phyloP scores from a whole-genome alignment of 2,329 filamentous ascomycete genomes.

The Cercospora sp. region DNA sequence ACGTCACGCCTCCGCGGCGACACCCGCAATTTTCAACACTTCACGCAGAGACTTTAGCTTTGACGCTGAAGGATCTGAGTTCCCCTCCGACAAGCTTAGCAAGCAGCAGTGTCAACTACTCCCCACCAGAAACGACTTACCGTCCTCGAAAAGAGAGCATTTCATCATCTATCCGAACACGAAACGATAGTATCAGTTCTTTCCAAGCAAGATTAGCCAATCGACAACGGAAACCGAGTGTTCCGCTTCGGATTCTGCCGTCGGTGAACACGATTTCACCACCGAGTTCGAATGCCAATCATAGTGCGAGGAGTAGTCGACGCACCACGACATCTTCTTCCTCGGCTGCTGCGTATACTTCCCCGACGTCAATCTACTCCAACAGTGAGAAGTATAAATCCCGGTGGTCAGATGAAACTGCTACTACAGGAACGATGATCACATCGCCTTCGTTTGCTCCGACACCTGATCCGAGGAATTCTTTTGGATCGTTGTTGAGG shows the following conservation, averaged over 20 bases:
- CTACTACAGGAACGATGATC: conserved; percentile 19
- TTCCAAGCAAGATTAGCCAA: conserved; percentile 19
- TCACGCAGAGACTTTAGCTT: neutral
- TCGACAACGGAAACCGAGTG: conserved; percentile 11
- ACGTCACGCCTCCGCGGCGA: conserved; percentile 26
- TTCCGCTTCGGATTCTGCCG: conserved; percentile 25
- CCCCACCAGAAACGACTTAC: conserved; percentile 27
- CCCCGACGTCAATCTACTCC: neutral
- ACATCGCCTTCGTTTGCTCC: conserved; percentile 26
- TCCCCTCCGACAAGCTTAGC: neutral
- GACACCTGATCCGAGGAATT: conserved; percentile 26
- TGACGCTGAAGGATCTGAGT: neutral
- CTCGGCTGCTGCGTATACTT: conserved; percentile 14
- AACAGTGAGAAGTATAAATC: neutral
- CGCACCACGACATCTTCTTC: neutral
- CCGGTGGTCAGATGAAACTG: conserved; percentile 37
- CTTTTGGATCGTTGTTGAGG: conserved; percentile 30
- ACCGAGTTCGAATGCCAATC: neutral
- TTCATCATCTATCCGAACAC: conserved; percentile 29
- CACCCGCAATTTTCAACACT: conserved; percentile 3
- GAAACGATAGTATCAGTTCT: conserved; percentile 33
- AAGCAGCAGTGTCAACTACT: neutral
- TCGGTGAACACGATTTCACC: neutral
- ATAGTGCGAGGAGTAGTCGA: neutral
- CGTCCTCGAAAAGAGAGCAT: conserved; percentile 33